Evolutionary conservation across 345 rosid genomes (phyloP).

Genomic region (Schrenkiella parvula): DNA sequence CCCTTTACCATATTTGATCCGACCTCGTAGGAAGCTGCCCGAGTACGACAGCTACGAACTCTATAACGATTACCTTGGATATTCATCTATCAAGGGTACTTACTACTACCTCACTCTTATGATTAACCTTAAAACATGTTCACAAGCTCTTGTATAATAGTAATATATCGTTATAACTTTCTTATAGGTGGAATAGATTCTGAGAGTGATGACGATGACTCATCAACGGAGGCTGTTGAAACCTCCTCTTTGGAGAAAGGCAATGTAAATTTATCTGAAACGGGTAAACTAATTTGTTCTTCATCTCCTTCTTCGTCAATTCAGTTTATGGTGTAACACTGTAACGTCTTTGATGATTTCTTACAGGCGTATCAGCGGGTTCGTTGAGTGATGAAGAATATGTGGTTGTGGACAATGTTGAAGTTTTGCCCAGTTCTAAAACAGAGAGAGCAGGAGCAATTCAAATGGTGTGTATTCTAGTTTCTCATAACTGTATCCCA

Average conservation of each 20-base stretch:
- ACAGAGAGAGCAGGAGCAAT: conserved; percentile 12
- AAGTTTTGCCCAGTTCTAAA: not conserved
- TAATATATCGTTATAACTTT: not conserved
- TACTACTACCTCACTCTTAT: not conserved
- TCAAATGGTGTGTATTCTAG: conserved; percentile 20
- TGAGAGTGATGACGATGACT: conserved; percentile 13
- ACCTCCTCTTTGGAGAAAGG: conserved; percentile 1
- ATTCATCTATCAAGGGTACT: not conserved
- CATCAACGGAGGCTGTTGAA: not conserved
- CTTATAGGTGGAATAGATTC: not conserved
- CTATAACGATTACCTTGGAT: conserved; percentile 1
- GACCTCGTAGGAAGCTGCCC: not conserved
- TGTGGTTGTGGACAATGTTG: conserved; percentile 7
- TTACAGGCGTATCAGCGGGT: not conserved
- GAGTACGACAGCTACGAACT: not conserved
- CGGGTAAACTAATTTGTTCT: not conserved
- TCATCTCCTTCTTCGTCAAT: not conserved
- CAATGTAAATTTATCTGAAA: conserved; percentile 4
- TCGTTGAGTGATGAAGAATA: conserved; percentile 11
- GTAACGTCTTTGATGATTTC: not conserved
- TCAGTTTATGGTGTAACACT: not conserved
- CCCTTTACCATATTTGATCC: conserved; percentile 30
- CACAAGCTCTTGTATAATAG: not conserved
- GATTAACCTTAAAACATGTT: not conserved
- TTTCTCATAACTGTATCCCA: not conserved